Conservation (phyloP, 2,329 filamentous ascomycete species). For the Alternaria sp. region DNA sequence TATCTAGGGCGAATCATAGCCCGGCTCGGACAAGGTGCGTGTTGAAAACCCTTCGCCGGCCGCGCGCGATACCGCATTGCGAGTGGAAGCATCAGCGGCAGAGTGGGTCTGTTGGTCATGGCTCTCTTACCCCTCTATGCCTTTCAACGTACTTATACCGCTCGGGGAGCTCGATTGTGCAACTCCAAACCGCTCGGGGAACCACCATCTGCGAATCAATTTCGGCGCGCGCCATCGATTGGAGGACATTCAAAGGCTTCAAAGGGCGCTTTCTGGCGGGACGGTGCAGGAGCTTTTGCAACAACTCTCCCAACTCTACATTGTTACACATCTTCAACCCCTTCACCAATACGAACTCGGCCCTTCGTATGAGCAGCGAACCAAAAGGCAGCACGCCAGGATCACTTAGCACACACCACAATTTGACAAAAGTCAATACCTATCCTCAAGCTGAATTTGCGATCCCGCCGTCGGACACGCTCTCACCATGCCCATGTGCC, state of each 20-base stretch:
- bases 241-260: slow-evolving; percentile 5
- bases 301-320: neutral
- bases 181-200: slow-evolving; percentile 13
- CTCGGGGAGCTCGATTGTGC: slow-evolving; percentile 1
- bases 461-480: slow-evolving; percentile 39
- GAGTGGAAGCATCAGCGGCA: slow-evolving; percentile 23
- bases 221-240: slow-evolving; percentile 15
- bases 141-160: slow-evolving; percentile 15
- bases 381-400: slow-evolving; percentile 58
- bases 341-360: slow-evolving; percentile 8
- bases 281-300: slow-evolving; percentile 11
- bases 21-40: slow-evolving; percentile 6
- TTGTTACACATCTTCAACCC: slow-evolving; percentile 3
- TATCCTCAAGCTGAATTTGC: slow-evolving; percentile 45
- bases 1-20: slow-evolving; percentile 25
- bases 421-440: slow-evolving; percentile 39
- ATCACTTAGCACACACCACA: slow-evolving; percentile 40
- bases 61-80: slow-evolving; percentile 35
- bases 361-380: slow-evolving; percentile 44
- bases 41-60: slow-evolving; percentile 23
- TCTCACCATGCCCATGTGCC: slow-evolving; percentile 49
- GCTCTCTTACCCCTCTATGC: slow-evolving; percentile 11
- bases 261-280: slow-evolving; percentile 14
- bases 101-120: slow-evolving; percentile 19
- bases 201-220: slow-evolving; percentile 13